These are phyloP conservation scores for Guadua angustifolia DNA, from an alignment of 176 grass and related monocot genomes.

Conservation along the genomic window DNA sequence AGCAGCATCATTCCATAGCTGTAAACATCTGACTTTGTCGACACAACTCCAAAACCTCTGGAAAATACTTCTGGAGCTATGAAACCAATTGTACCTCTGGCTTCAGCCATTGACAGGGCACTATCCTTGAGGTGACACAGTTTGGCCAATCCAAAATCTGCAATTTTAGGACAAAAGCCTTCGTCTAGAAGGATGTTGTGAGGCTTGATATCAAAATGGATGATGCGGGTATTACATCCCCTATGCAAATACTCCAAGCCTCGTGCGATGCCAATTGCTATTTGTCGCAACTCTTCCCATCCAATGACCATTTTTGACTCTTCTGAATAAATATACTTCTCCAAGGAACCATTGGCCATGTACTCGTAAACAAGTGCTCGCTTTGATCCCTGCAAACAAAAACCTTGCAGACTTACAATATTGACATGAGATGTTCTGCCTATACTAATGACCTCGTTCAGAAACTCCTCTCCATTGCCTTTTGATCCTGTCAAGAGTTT, in stretches of 20 bases:
- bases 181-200: constrained; percentile 67
- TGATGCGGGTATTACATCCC: constrained; percentile 54
- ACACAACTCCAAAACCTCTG: constrained; percentile 54
- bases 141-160: constrained; percentile 73
- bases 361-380: constrained; percentile 64
- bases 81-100: constrained; percentile 71
- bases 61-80: constrained; percentile 77
- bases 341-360: constrained; percentile 63
- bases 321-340: constrained; percentile 59
- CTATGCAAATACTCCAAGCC: constrained; percentile 66
- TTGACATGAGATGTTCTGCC: constrained; percentile 70
- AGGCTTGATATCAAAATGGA: constrained; percentile 91
- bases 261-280: constrained; percentile 54
- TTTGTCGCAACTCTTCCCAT: constrained; percentile 39
- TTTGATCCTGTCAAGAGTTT: constrained; percentile 58
- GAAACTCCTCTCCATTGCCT: constrained; percentile 56
- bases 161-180: constrained; percentile 66
- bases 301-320: constrained; percentile 39
- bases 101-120: constrained; percentile 48
- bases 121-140: constrained; percentile 59
- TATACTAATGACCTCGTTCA: constrained; percentile 69
- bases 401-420: constrained; percentile 53
- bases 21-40: constrained; percentile 67
- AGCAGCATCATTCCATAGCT: constrained; percentile 70
- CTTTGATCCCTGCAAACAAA: constrained; percentile 59